Evolutionary conservation across 345 rosid species (phyloP), one percentile per base, ranked within the genome.

Genomic region (Mercurialis annua): DNA sequence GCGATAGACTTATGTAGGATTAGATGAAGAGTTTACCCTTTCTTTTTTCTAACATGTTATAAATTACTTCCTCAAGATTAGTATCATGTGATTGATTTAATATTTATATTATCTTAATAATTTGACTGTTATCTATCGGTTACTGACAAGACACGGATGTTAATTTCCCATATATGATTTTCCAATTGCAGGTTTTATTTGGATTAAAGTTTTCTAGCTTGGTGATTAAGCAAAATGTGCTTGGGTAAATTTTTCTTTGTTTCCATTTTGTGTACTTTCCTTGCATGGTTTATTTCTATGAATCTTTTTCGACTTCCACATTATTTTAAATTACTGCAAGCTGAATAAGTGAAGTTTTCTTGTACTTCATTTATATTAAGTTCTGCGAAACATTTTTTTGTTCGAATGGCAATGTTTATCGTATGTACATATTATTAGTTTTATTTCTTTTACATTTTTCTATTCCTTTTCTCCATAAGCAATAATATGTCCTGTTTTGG

Each of bases 191-290:
- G 64, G 78, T 81, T 66, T 68, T 79, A 20, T 79, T 90, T 47
- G 97, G 98, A 81, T 75, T 90, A 68, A 82, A 80, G 81, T 82
- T 92, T 78, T 84, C 93, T 71, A 87, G 93, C 86, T 90, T 92
- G 85, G 87, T 87, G 31, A 75, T 88, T 65, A 83, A 86, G 80
- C 97, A 90, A 80, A 83, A 73, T 76, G 71, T 77, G 47, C 77
- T 78, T 74, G 86, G 98, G 98, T 92, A 88, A 79, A 76, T 64
- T 21, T 40, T 77, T 71, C 73, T 56, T 47, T 42, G 68, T 77
- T 51, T 42, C 75, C 60, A 51, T 49, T 68, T 73, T 24, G 21
- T 68, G 29, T 21, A 21, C 53, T 55, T 71, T 27, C 36, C 27
- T 33, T 60, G 43, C 33, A 1, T 5, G 14, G 42, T 42, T 51